Conservation (phyloP, 345 rosid species). For the Salix koriyanagi region DNA sequence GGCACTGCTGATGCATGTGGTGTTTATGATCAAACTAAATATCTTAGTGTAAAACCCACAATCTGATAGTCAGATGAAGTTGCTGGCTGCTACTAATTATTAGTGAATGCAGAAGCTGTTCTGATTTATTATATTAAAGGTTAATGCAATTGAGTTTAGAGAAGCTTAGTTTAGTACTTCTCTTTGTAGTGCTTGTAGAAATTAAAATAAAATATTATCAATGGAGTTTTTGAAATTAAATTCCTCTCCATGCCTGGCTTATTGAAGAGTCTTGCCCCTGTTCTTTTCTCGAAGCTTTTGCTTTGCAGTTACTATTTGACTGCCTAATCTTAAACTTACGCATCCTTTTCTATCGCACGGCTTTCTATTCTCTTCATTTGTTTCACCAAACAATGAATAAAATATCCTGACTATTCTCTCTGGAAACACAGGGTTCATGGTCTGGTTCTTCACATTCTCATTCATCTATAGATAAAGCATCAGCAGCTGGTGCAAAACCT, state of each 20-base stretch:
- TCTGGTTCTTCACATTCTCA: constrained; percentile 48
- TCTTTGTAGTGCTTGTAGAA: not conserved
- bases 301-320: constrained; percentile 2
- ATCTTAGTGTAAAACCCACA: not conserved
- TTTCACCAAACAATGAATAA: constrained; percentile 3
- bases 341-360: not conserved
- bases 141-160: not conserved
- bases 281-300: not conserved
- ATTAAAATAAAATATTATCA: not conserved
- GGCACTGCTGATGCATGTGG: not conserved
- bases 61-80: not conserved
- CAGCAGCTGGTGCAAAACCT: constrained; percentile 23
- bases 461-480: constrained; percentile 30
- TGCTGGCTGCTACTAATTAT: not conserved
- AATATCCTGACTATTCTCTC: not conserved
- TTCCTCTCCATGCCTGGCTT: not conserved
- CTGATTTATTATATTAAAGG: not conserved
- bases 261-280: not conserved
- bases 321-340: constrained; percentile 2
- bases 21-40: not conserved
- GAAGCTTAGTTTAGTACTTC: not conserved
- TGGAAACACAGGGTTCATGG: constrained; percentile 49
- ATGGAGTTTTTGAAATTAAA: not conserved
- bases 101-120: not conserved
- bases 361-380: not conserved